These are phyloP conservation scores for Reutealis trisperma DNA, from an alignment of 345 rosid genomes.

Conservation along the genomic window DNA sequence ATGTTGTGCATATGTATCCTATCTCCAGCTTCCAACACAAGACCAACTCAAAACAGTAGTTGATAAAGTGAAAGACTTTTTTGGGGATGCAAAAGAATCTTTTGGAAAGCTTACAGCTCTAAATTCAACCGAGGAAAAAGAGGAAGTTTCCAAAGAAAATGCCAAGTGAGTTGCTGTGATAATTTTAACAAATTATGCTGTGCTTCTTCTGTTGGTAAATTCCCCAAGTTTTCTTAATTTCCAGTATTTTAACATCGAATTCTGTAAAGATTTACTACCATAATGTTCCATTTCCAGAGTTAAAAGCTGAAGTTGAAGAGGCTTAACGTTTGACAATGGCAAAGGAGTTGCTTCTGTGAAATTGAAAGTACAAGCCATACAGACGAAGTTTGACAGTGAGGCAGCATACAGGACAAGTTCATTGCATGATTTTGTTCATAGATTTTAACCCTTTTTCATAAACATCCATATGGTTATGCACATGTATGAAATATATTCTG, in stretches of 20 bases:
- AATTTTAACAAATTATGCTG: background rate
- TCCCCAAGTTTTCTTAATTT: background rate
- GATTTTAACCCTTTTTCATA: background rate
- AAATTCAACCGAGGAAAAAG: conserved; percentile 47
- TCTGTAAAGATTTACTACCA: background rate
- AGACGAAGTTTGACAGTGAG: background rate
- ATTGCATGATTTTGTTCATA: conserved; percentile 3
- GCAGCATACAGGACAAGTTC: background rate
- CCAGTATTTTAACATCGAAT: background rate
- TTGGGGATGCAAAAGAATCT: conserved; percentile 91
- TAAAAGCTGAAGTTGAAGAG: conserved; percentile 32
- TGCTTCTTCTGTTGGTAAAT: background rate
- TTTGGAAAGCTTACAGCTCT: conserved; percentile 72
- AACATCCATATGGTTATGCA: background rate
- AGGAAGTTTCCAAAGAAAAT: conserved; percentile 56
- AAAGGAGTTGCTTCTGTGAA: conserved; percentile 15
- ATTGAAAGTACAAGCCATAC: background rate
- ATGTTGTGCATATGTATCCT: conserved; percentile 13
- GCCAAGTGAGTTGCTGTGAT: conserved; percentile 53
- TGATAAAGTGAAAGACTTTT: conserved; percentile 84
- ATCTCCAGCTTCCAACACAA: conserved; percentile 73
- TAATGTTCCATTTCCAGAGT: conserved; percentile 28
- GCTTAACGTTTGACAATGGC: background rate
- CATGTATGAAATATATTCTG: background rate
- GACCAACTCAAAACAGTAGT: conserved; percentile 87